Evolutionary conservation across 78 protist species (phyloP), one percentile per base, ranked within the genome.

Genomic region (Diacronema lutheri): DNA sequence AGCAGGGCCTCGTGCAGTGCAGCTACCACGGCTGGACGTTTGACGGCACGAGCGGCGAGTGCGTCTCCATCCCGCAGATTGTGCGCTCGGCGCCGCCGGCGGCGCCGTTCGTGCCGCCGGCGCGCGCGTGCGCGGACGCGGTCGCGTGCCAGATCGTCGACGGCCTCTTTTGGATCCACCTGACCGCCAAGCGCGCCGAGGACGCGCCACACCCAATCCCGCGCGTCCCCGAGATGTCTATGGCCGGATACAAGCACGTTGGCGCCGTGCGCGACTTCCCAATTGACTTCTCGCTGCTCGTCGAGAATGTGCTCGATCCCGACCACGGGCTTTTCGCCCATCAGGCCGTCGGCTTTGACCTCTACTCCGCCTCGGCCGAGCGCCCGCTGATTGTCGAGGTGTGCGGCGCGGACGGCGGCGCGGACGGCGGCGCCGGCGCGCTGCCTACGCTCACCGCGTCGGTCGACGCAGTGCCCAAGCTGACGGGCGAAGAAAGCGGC

Each of bases 241-340:
- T 0, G 19, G 25, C 64, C 9, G 33, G 68, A 13, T 61, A 25
- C 31, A 61, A 61, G 68, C 10, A 5, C 19, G n/a, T 31, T 26
- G 14, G 33, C 10, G 68, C 73, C 5, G 46, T 35, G 73, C 80
- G 80, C n/a, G 80, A 72, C 80, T 19, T 72, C 10, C 80, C 80
- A 4, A 7, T 72, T 38, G 80, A 72, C 60, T 72, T n/a, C 38
- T 50, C 80, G 62, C 33, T 72, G 10, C 80, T 72, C 55, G 35
- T 72, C 38, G 62, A 72, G 58, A 72, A 72, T 61, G 46, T 72
- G 20, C 80, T 46, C 38, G 80, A 72, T 19, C 80, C 80, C 16
- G 61, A 46, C 60, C 80, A 72, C 60, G 60, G 60, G 23, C 61
- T 46, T 21, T 72, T 72, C 23, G 80, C 80, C 7, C 80, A 72